A percentile compares a stretch with the other conserved stretches of the same genome.
Conservation (phyloP, 1,284 basidiomycete species). For the Cryptococcus sp. region DNA sequence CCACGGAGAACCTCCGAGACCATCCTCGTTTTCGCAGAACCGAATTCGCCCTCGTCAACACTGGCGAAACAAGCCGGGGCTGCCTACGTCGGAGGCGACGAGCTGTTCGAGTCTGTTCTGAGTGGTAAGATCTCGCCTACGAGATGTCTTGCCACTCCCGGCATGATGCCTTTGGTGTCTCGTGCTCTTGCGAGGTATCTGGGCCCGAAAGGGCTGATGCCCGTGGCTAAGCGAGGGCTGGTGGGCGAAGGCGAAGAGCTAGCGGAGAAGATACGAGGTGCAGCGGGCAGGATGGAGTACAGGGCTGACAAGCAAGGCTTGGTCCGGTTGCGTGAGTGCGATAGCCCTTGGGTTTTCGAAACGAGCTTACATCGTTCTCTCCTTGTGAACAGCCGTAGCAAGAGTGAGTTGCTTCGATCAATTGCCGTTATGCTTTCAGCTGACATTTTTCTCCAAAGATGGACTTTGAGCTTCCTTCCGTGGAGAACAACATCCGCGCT, state of each 20-base stretch:
- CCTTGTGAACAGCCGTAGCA: slow-evolving; percentile 18
- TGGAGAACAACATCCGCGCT: slow-evolving; percentile 75
- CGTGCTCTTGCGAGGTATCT: slow-evolving; percentile 82
- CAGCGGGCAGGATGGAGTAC: slow-evolving; percentile 87
- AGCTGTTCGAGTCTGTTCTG: slow-evolving; percentile 68
- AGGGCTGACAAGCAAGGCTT: slow-evolving; percentile 84
- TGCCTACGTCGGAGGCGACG: slow-evolving; percentile 79
- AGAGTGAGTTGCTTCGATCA: slow-evolving; percentile 8
- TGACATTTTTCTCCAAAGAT: slow-evolving; percentile 57
- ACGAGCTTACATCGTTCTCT: no score
- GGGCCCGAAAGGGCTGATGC: slow-evolving; percentile 94
- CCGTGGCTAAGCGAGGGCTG: slow-evolving; percentile 87
- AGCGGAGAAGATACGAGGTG: slow-evolving; percentile 72
- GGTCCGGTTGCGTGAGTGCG: slow-evolving; percentile 70
- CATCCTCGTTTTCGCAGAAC: slow-evolving; percentile 83
- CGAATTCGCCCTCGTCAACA: slow-evolving; percentile 51
- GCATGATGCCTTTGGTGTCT: slow-evolving; percentile 75
- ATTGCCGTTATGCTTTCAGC: not conserved
- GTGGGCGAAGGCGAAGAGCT: slow-evolving; percentile 77
- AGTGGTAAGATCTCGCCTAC: slow-evolving; percentile 45
- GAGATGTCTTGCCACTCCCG: slow-evolving; percentile 69
- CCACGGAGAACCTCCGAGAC: slow-evolving; percentile 67
- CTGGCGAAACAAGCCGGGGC: slow-evolving; percentile 79
- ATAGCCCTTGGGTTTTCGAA: not conserved
- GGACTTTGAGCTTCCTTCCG: slow-evolving; percentile 71